Percentiles rank a stretch among this genome's conserved stretches.
These are phyloP conservation scores for Physcomitrium patens DNA, from an alignment of 225 moss, liverwort and hornwort species.

Conservation along the genomic window DNA sequence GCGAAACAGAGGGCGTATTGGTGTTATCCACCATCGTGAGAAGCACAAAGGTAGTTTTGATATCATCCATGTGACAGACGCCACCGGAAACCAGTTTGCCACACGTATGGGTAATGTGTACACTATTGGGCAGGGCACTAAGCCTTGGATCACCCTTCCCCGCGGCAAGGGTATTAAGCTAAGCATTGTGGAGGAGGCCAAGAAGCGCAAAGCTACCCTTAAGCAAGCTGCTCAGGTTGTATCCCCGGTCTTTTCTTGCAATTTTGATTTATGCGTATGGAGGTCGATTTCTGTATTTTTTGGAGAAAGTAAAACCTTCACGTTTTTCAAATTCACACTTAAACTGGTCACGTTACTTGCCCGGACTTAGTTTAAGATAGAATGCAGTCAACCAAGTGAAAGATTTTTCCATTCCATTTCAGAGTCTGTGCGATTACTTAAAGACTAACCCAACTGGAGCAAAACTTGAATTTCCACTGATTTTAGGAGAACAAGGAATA, in stretches of 20 bases:
- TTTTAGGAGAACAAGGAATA: too few species aligned
- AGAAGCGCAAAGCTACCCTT: conserved; percentile 55
- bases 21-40: conserved; percentile 69
- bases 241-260: conserved; percentile 10
- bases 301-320: conserved; percentile 15
- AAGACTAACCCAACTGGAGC: too few species aligned
- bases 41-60: conserved; percentile 78
- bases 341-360: too few species aligned
- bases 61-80: conserved; percentile 61
- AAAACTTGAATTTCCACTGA: too few species aligned
- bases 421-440: too few species aligned
- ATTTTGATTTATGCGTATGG: conserved; percentile 15
- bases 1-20: conserved; percentile 70
- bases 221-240: conserved; percentile 50
- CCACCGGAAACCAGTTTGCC: conserved; percentile 63
- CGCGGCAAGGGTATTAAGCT: conserved; percentile 74
- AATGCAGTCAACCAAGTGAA: too few species aligned
- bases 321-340: not conserved
- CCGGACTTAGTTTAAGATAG: too few species aligned
- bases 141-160: conserved; percentile 67
- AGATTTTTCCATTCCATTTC: too few species aligned
- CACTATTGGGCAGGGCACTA: conserved; percentile 56
- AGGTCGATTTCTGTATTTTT: conserved; percentile 8
- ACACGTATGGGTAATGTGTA: conserved; percentile 73
- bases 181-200: conserved; percentile 69